Percentiles rank a stretch among this genome's conserved stretches.
These are phyloP conservation scores for Neopestalotiopsis clavispora DNA, from an alignment of 2,329 filamentous ascomycete genomes.

Conservation along the genomic window DNA sequence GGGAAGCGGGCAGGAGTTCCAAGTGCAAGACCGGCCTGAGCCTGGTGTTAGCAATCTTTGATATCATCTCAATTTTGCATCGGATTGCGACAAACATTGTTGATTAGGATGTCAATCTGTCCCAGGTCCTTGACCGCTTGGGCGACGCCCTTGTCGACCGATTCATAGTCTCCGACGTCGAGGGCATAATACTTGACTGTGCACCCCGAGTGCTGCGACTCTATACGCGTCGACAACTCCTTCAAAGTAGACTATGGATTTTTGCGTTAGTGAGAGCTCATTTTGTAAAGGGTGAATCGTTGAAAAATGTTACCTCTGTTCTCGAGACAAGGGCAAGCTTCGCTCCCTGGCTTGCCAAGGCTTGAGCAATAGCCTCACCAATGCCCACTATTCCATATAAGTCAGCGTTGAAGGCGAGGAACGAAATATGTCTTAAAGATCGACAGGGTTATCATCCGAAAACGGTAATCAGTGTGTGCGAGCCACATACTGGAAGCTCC, in stretches of 20 bases:
- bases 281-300: not conserved
- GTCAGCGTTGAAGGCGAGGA: not conserved
- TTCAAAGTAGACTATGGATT: conserved; percentile 25
- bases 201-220: conserved; percentile 18
- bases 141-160: conserved; percentile 35
- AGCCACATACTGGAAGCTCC: conserved; percentile 3
- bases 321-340: conserved; percentile 49
- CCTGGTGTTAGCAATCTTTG: rapidly evolving
- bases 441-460: not conserved
- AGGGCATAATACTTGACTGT: conserved; percentile 23
- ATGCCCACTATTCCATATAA: conserved; percentile 42
- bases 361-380: conserved; percentile 46
- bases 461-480: not conserved
- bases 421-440: not conserved
- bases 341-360: conserved; percentile 42
- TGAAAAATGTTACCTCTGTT: conserved; percentile 28
- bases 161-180: conserved; percentile 38
- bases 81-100: conserved; percentile 38
- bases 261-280: not conserved
- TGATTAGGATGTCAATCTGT: conserved; percentile 49
- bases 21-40: conserved; percentile 48
- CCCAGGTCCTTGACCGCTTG: conserved; percentile 37
- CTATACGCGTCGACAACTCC: conserved; percentile 25
- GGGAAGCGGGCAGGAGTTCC: conserved; percentile 48
- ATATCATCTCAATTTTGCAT: not conserved